A percentile compares a stretch with the other conserved stretches of the same genome.
phyloP scores from a whole-genome alignment of 129 eudicot species.

The Saussurea involucrata region DNA sequence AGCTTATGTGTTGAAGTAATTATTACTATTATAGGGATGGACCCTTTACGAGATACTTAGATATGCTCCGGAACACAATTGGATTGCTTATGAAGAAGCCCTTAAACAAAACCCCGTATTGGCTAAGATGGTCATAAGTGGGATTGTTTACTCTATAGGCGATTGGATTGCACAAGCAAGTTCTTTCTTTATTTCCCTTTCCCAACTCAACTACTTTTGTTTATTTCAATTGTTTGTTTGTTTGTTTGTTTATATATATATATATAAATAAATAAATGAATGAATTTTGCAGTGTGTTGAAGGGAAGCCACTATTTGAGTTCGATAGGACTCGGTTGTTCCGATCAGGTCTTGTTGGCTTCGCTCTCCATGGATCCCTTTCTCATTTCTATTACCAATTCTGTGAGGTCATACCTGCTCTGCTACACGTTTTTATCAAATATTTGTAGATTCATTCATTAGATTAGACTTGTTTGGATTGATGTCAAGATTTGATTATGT shows the following conservation, averaged over 20 bases:
- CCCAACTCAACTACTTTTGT: too few relatives aligned
- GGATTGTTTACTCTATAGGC: slow-evolving; percentile 71
- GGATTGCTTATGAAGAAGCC: slow-evolving; percentile 82
- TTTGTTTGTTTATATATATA: too few relatives aligned
- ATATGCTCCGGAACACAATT: slow-evolving; percentile 81
- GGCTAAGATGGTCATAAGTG: slow-evolving; percentile 78
- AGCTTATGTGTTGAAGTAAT: too few relatives aligned
- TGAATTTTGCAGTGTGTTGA: slow-evolving; percentile 71
- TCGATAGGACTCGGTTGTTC: slow-evolving; percentile 81
- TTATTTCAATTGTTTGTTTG: background rate
- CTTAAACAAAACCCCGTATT: slow-evolving; percentile 67
- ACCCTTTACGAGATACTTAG: slow-evolving; percentile 67
- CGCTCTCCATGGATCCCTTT: slow-evolving; percentile 92
- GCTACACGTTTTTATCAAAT: background rate
- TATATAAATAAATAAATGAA: too few relatives aligned
- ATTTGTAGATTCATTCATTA: background rate
- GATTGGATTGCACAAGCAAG: slow-evolving; percentile 88
- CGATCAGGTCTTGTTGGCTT: slow-evolving; percentile 97
- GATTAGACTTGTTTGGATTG: background rate
- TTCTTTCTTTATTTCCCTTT: too few relatives aligned
- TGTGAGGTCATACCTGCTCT: slow-evolving; percentile 64
- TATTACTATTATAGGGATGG: slow-evolving; percentile 80
- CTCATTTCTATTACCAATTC: slow-evolving; percentile 87
- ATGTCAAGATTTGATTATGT: too few relatives aligned
- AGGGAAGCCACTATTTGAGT: slow-evolving; percentile 93